Evolutionary conservation across 164 flowering plant genomes (phyloP), one percentile per base, ranked within the genome.

Genomic region (Tetracentron sinense): DNA sequence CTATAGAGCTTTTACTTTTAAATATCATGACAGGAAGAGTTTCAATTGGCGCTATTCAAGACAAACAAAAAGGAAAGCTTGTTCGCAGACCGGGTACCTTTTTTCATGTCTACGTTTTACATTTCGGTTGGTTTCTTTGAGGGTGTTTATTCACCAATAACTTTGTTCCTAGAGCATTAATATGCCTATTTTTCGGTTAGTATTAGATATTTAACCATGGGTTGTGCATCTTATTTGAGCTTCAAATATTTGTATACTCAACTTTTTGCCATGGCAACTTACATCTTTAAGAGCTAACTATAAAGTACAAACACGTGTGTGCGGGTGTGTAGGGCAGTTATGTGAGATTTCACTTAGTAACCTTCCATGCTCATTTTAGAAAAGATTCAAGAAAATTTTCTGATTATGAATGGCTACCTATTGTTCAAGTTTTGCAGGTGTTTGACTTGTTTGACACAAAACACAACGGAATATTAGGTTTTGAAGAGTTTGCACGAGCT

Each of bases 361-460:
- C 4, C 35, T 31, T 15, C 33, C 11, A 11, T 33, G 54, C 7
- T 28, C n/a, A 10, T 51, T 27, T 49, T 11, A 19, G 21, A 3
- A 1, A 11, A 14, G 12, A 35, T 30, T 33, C 38, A 49, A 29
- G 33, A 15, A 38, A 38, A 20, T 47, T 31, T 50, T 44, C 23
- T 42, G 51, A 10, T 60, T 26, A 60, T 49, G 27, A 61, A 20
- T 48, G 54, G 19, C 15, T 23, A 49, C 2, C 16, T 14, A 0
- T 48, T 8, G 6, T 49, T 61, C 31, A 49, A 51, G 29, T 28
- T 23, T 25, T 71, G 20, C 62, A 83, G 89, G 87, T 85, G 46
- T 85, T 85, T 72, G 87, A 85, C 56, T 78, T 82, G 74, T 85
- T 85, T 68, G 89, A 85, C 64, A 79, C 85, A 25, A 79, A 85